These are phyloP conservation scores for Waltergamsia citrina DNA, from an alignment of 2,329 filamentous ascomycete genomes.

Conservation along the genomic window DNA sequence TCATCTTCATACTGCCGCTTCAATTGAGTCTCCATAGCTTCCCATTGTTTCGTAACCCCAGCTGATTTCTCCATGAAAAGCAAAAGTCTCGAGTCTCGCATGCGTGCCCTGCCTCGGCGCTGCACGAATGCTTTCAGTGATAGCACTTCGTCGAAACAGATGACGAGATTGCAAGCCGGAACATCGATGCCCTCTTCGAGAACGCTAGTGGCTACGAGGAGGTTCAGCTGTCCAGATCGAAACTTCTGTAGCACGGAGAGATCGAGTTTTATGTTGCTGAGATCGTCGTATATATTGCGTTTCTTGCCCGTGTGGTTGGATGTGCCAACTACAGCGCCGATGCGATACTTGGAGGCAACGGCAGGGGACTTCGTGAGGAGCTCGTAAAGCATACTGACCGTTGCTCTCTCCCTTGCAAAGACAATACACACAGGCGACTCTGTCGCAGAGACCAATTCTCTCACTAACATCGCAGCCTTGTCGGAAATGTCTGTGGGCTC, in stretches of 20 bases:
- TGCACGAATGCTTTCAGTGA: slow-evolving; percentile 51
- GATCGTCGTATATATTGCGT: slow-evolving; percentile 29
- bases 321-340: slow-evolving; percentile 47
- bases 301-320: slow-evolving; percentile 26
- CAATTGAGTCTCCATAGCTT: slow-evolving; percentile 63
- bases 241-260: slow-evolving; percentile 34
- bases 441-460: slow-evolving; percentile 33
- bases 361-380: slow-evolving; percentile 44
- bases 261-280: slow-evolving; percentile 16
- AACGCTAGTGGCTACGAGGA: slow-evolving; percentile 54
- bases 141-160: slow-evolving; percentile 42
- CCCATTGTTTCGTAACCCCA: slow-evolving; percentile 41
- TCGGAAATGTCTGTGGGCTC: slow-evolving; percentile 31
- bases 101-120: slow-evolving; percentile 42
- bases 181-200: slow-evolving; percentile 62
- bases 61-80: slow-evolving; percentile 27
- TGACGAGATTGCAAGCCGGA: slow-evolving; percentile 51
- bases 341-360: slow-evolving; percentile 32
- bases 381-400: slow-evolving; percentile 49
- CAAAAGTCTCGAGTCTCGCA: slow-evolving; percentile 39
- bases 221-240: slow-evolving; percentile 40
- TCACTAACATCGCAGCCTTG: slow-evolving; percentile 48
- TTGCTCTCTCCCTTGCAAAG: slow-evolving; percentile 56
- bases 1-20: slow-evolving; percentile 59
- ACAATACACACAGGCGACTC: slow-evolving; percentile 45